These are phyloP conservation scores for Geotrichum klebahnii DNA, from an alignment of 1,139 yeast species.

Conservation along the genomic window DNA sequence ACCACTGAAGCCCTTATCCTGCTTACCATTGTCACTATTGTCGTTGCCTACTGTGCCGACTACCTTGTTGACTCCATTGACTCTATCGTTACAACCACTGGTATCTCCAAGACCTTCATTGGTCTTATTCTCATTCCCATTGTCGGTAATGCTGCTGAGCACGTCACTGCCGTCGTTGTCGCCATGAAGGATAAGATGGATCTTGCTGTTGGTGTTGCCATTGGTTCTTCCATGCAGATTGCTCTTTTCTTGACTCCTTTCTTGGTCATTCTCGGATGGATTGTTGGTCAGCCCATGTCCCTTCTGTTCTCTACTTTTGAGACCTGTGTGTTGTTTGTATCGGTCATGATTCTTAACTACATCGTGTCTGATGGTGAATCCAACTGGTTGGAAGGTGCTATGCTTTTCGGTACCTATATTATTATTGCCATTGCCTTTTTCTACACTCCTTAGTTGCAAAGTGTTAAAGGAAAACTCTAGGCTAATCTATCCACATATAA, in stretches of 20 bases:
- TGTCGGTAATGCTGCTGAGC: slow-evolving; percentile 98
- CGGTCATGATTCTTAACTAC: slow-evolving; percentile 83
- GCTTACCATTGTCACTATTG: slow-evolving; percentile 61
- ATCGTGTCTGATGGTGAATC: slow-evolving; percentile 89
- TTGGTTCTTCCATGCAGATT: slow-evolving; percentile 94
- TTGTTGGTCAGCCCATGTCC: slow-evolving; percentile 85
- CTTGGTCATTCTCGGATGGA: slow-evolving; percentile 90
- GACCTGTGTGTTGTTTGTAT: slow-evolving; percentile 81
- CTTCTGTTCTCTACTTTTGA: slow-evolving; percentile 88
- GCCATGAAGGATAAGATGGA: slow-evolving; percentile 97
- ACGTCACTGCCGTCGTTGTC: slow-evolving; percentile 90
- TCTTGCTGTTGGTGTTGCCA: slow-evolving; percentile 92
- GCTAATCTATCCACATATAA: neutral
- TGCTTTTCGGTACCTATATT: slow-evolving; percentile 80
- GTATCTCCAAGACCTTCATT: slow-evolving; percentile 88
- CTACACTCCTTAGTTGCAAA: slow-evolving; percentile 7
- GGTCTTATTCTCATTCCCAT: slow-evolving; percentile 92
- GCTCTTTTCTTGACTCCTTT: slow-evolving; percentile 93
- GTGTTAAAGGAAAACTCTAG: neutral
- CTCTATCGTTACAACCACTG: slow-evolving; percentile 74
- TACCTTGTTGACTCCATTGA: slow-evolving; percentile 90
- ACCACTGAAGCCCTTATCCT: slow-evolving; percentile 33
- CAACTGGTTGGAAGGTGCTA: slow-evolving; percentile 94
- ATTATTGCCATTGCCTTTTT: slow-evolving; percentile 84
- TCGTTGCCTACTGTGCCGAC: slow-evolving; percentile 90